Percentiles rank a stretch among this genome's conserved stretches.
phyloP scores from a whole-genome alignment of 805 yeast species.

The Saccharomycopsis vini region DNA sequence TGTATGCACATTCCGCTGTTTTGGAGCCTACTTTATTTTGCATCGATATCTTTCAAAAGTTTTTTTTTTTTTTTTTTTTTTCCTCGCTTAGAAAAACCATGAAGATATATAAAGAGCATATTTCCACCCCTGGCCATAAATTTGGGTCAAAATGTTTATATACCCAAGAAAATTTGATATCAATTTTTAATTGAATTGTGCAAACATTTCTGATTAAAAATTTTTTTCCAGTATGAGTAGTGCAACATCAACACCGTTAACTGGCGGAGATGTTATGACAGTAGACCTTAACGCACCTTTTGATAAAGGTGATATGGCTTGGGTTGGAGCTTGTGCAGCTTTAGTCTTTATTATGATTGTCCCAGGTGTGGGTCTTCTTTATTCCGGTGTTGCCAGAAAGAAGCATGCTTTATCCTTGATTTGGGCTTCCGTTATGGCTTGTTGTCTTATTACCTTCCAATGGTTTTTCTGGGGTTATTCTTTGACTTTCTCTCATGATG shows the following conservation, averaged over 20 bases:
- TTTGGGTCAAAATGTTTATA: too few relatives aligned
- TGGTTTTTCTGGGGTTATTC: slow-evolving; percentile 99
- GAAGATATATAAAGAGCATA: too few relatives aligned
- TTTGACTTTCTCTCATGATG: slow-evolving; percentile 67
- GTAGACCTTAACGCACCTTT: slow-evolving; percentile 64
- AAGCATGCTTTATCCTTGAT: slow-evolving; percentile 89
- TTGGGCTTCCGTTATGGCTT: slow-evolving; percentile 92
- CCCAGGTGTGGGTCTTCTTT: slow-evolving; percentile 90
- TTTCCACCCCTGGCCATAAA: too few relatives aligned
- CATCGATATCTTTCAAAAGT: too few relatives aligned
- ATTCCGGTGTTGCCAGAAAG: slow-evolving; percentile 90
- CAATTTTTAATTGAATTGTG: too few relatives aligned
- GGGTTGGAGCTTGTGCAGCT: slow-evolving; percentile 70
- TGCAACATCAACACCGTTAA: slow-evolving; percentile 53
- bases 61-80: too few relatives aligned
- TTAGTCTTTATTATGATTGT: slow-evolving; percentile 86
- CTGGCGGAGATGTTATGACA: slow-evolving; percentile 75
- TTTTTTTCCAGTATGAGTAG: slow-evolving; percentile 36
- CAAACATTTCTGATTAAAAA: slow-evolving; percentile 23
- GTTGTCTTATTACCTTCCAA: slow-evolving; percentile 75
- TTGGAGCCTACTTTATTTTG: too few relatives aligned
- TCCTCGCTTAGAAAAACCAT: too few relatives aligned
- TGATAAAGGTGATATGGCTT: slow-evolving; percentile 71
- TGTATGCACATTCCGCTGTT: too few relatives aligned
- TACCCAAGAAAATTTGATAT: neutral